phyloP scores from a whole-genome alignment of 2,329 filamentous ascomycete genomes.

The Aspergillus transmontanensis region DNA sequence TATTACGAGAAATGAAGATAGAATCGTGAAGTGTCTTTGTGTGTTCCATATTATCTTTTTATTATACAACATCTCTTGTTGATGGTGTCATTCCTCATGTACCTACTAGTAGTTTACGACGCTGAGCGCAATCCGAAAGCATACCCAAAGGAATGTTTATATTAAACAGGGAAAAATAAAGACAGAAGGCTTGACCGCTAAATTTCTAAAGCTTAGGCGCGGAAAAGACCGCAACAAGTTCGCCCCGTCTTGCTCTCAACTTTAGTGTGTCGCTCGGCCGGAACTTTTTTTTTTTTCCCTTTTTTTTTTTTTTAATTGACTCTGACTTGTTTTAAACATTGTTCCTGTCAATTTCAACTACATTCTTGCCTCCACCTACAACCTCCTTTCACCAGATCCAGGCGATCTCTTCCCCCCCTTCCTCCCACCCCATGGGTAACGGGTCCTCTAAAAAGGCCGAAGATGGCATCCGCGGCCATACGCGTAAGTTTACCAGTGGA shows the following conservation, averaged over 20 bases:
- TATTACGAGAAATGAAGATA: slow-evolving; percentile 46
- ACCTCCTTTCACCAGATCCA: neutral
- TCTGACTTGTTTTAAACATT: neutral
- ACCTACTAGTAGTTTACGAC: neutral
- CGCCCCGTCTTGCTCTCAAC: neutral
- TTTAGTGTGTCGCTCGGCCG: neutral
- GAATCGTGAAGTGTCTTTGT: slow-evolving; percentile 24
- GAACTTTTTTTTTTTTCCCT: neutral
- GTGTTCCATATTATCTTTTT: neutral
- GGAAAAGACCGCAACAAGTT: neutral
- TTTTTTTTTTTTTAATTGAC: neutral
- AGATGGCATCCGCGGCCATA: neutral
- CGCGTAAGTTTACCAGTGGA: neutral
- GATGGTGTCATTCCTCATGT: neutral
- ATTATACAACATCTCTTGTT: neutral
- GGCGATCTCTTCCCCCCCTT: neutral
- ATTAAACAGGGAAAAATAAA: neutral
- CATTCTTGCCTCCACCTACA: neutral
- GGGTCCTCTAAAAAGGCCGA: neutral
- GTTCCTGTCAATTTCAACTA: neutral
- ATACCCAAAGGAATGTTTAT: neutral
- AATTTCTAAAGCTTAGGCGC: neutral
- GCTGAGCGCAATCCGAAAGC: neutral
- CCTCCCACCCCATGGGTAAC: neutral
- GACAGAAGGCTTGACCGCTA: neutral